These are phyloP conservation scores for Umbelopsis ramanniana DNA, from an alignment of 192 early-diverging fungal genomes.

Conservation along the genomic window DNA sequence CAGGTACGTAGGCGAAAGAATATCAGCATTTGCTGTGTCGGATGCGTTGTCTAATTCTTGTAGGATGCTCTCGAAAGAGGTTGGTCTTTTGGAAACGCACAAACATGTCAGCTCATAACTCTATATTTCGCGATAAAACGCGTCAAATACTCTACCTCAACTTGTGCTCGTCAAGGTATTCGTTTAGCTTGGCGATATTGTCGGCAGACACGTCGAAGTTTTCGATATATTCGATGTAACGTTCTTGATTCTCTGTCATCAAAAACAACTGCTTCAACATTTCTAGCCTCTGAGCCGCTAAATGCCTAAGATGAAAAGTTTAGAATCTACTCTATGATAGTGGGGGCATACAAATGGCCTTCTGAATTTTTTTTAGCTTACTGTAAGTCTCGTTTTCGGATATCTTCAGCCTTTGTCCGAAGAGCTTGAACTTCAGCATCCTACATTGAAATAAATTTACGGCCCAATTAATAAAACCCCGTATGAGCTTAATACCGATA, in stretches of 20 bases:
- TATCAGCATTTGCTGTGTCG: not conserved
- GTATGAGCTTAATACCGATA: no score
- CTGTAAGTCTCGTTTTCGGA: slow-evolving; percentile 10
- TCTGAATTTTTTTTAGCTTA: not conserved
- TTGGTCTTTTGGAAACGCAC: not conserved
- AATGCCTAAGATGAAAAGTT: slow-evolving; percentile 9
- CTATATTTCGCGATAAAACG: not conserved
- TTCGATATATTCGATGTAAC: slow-evolving; percentile 24
- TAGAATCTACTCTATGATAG: not conserved
- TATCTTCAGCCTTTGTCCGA: slow-evolving; percentile 22
- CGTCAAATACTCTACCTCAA: slow-evolving; percentile 21
- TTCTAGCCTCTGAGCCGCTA: slow-evolving; percentile 19
- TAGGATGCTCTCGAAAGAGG: slow-evolving; percentile 5
- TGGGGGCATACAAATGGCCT: no score
- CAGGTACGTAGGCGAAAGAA: not conserved
- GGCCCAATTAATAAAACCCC: not conserved
- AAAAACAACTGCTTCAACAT: slow-evolving; percentile 27
- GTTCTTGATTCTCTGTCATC: slow-evolving; percentile 22
- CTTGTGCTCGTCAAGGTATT: slow-evolving; percentile 26
- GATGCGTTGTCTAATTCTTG: not conserved
- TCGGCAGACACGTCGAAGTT: slow-evolving; percentile 27
- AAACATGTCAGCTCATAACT: not conserved
- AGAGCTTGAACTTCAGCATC: slow-evolving; percentile 13
- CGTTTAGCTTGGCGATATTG: slow-evolving; percentile 14
- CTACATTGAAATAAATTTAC: not conserved